phyloP scores from a whole-genome alignment of 2,329 filamentous ascomycete species.

The Bipolaris cookei region DNA sequence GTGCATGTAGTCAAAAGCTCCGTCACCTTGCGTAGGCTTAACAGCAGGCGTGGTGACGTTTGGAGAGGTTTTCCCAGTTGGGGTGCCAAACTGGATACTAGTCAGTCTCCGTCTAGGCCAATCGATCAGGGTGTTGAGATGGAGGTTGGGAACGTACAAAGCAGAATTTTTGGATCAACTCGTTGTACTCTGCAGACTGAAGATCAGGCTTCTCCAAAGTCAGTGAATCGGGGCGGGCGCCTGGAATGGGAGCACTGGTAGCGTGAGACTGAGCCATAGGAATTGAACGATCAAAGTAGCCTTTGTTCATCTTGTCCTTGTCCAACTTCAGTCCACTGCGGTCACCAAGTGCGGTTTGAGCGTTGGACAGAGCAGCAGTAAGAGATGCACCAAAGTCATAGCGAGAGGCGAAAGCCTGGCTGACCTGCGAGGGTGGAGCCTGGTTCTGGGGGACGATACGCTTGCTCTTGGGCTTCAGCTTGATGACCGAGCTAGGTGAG shows the following conservation, averaged over 20 bases:
- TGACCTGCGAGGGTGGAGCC: slow-evolving; percentile 57
- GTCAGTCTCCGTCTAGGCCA: slow-evolving; percentile 51
- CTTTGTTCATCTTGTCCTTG: slow-evolving; percentile 26
- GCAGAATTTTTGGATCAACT: slow-evolving; percentile 98
- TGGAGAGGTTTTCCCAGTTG: slow-evolving; percentile 50
- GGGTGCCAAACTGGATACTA: slow-evolving; percentile 58
- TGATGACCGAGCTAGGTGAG: slow-evolving; percentile 63
- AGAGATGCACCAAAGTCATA: slow-evolving; percentile 97
- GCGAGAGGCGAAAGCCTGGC: slow-evolving; percentile 84
- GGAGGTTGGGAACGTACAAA: slow-evolving; percentile 80
- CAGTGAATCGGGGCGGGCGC: slow-evolving; percentile 60
- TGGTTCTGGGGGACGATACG: slow-evolving; percentile 64
- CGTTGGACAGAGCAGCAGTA: slow-evolving; percentile 77
- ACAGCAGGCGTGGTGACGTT: slow-evolving; percentile 36
- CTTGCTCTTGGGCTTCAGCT: slow-evolving; percentile 74
- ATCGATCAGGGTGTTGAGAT: slow-evolving; percentile 42
- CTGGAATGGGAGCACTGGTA: slow-evolving; percentile 45
- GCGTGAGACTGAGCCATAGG: slow-evolving; percentile 45
- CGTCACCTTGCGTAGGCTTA: slow-evolving; percentile 34
- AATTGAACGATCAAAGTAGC: slow-evolving; percentile 51
- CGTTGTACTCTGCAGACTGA: slow-evolving; percentile 89
- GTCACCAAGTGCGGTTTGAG: slow-evolving; percentile 68
- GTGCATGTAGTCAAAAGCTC: slow-evolving; percentile 38
- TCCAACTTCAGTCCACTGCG: slow-evolving; percentile 56
- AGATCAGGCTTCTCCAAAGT: slow-evolving; percentile 71